Base-by-base conservation (phyloP, 306 rosid species). In the Corylus americana region DNA sequence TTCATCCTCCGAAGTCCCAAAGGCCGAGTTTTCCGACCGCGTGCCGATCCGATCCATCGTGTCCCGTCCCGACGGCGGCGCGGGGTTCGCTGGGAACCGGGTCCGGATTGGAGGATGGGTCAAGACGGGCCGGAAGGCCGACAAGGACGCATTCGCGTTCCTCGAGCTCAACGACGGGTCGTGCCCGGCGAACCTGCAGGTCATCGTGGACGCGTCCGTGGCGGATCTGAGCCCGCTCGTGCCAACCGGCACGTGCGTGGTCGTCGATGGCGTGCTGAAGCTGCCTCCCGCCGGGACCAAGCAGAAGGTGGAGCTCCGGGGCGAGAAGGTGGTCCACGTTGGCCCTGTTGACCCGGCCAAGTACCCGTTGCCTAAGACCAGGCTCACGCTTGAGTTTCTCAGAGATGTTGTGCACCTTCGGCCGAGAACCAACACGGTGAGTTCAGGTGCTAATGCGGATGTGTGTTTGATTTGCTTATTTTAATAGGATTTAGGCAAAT, bases 81-180 rank as follows among this genome's bases (percentile, higher is more conserved):
- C 98, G 0, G 94, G 89, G 16, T 88, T 93, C 0, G 87, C 97
- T 0, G 96, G 94, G 9, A 83, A 75, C 59, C 80, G 75, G 8
- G 91, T 88, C 1, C 85, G 99, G 45, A 55, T 90, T 0, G 96
- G 98, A 8, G 99, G 99, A 0, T 96, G 99, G 98, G 99, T 95
- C 49, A 96, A 93, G 87, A 96, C 96, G 0, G 99, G 99, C 6
- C 71, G 99, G 47, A 96, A 96, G 77, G 99, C 99, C 0, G 98
- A 96, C 49, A 96, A 93, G 86, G 98, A 96, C 49, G 93, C 96
- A 0, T 93, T 96, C 55, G 97, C 99, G 3, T 96, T 96, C 74
- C 74, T 96, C 71, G 98, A 96, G 77, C 84, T 96, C 25, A 96
- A 93, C 75, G 99, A 96, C 18, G 99, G 99, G 20, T 86, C 94